phyloP scores from a whole-genome alignment of 768 basidiomycete genomes.

The Astraeus odoratus region DNA sequence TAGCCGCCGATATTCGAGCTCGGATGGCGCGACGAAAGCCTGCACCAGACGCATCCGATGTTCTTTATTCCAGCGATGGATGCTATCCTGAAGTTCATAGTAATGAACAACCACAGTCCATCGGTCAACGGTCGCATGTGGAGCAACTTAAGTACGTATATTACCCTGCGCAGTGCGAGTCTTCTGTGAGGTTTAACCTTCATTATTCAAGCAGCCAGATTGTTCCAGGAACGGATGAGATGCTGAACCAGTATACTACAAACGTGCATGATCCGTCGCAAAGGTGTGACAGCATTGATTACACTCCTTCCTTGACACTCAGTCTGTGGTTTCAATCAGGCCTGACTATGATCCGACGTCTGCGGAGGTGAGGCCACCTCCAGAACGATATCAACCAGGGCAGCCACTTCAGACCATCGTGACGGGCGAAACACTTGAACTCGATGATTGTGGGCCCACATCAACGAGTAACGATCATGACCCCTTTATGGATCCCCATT shows the following conservation, averaged over 20 bases:
- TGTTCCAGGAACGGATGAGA: neutral
- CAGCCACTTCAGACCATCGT: conserved; percentile 55
- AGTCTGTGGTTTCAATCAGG: neutral
- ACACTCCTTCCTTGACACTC: neutral
- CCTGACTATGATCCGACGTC: neutral
- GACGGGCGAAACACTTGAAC: conserved; percentile 58
- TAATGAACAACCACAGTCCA: neutral
- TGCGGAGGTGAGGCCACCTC: conserved; percentile 7
- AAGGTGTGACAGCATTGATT: neutral
- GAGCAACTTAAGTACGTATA: neutral
- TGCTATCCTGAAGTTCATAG: conserved; percentile 4
- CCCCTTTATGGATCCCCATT: conserved; percentile 16
- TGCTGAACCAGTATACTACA: conserved; percentile 1
- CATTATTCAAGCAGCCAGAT: neutral
- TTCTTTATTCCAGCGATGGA: neutral
- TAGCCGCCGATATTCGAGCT: neutral
- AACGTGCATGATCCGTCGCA: conserved; percentile 1
- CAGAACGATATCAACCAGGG: conserved; percentile 50
- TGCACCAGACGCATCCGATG: conserved; percentile 6
- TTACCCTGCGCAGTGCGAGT: neutral
- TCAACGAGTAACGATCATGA: conserved; percentile 26
- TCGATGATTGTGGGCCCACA: conserved; percentile 30
- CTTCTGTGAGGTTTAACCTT: neutral
- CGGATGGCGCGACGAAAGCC: conserved; percentile 22
- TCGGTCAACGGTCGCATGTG: neutral